Percentiles rank a stretch among this genome's conserved stretches.
phyloP scores from a whole-genome alignment of 1,284 basidiomycete species.

The Austroboletus novae-zelandiae region DNA sequence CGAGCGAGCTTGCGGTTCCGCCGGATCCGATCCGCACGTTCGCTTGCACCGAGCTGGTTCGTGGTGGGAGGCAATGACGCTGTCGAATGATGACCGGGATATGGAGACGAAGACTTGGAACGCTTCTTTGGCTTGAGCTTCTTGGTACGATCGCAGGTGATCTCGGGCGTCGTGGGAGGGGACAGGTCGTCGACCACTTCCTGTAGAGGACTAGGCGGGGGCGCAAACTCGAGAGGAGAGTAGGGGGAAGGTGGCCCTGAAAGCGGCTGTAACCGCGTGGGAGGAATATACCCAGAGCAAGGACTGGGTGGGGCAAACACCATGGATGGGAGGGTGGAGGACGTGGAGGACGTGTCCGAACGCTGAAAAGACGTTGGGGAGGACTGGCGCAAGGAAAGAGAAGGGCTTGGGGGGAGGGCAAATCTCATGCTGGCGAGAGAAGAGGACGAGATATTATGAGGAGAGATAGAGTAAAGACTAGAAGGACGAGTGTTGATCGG shows the following conservation, averaged over 20 bases:
- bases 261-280: conserved; percentile 10
- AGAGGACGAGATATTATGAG: conserved; percentile 15
- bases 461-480: conserved; percentile 14
- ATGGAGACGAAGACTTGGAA: conserved; percentile 27
- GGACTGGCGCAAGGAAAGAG: not conserved
- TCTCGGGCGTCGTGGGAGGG: conserved; percentile 38
- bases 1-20: conserved; percentile 76
- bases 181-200: conserved; percentile 36
- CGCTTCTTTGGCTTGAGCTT: conserved; percentile 20
- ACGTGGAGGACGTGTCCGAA: conserved; percentile 13
- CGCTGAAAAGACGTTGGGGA: conserved; percentile 8
- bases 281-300: conserved; percentile 2
- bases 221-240: conserved; percentile 32
- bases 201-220: conserved; percentile 21
- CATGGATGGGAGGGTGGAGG: conserved; percentile 26
- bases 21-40: conserved; percentile 69
- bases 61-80: conserved; percentile 51
- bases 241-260: conserved; percentile 27
- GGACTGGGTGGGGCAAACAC: conserved; percentile 31
- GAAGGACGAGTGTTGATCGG: conserved; percentile 23
- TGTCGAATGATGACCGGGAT: conserved; percentile 12
- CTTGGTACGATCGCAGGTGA: conserved; percentile 26
- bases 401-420: conserved; percentile 32
- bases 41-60: conserved; percentile 61
- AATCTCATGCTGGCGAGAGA: conserved; percentile 31